phyloP scores from a whole-genome alignment of 2,329 filamentous ascomycete genomes.

The Exophiala viscosa region DNA sequence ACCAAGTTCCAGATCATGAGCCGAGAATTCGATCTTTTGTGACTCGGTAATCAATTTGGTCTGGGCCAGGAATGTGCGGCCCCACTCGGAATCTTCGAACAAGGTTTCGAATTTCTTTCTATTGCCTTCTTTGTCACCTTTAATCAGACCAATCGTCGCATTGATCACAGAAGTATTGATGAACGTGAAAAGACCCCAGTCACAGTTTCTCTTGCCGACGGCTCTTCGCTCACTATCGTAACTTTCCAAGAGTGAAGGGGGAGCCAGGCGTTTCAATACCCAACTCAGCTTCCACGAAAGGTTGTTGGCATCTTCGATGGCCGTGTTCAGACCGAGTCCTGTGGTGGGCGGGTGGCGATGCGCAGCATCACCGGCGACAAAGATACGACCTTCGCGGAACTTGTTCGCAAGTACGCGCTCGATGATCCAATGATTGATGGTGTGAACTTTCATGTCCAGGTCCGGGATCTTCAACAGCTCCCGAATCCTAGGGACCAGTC shows the following conservation, averaged over 20 bases:
- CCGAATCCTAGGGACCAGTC: constrained; percentile 9
- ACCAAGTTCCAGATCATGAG: constrained; percentile 28
- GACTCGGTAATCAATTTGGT: not conserved
- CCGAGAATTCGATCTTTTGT: constrained; percentile 2
- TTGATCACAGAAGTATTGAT: constrained; percentile 21
- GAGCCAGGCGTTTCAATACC: constrained; percentile 30
- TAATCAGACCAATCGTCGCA: constrained; percentile 21
- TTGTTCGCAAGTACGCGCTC: constrained; percentile 18
- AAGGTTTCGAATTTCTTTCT: constrained; percentile 4
- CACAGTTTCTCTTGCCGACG: constrained; percentile 24
- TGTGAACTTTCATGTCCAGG: constrained; percentile 23
- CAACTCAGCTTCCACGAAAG: constrained; percentile 51
- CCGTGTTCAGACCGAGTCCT: constrained; percentile 58
- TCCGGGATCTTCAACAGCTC: constrained; percentile 19
- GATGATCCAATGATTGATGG: constrained; percentile 23
- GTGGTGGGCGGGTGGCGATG: constrained; percentile 55
- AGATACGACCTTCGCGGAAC: constrained; percentile 31
- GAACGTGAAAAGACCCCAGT: constrained; percentile 27
- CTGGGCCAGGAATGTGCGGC: constrained; percentile 5
- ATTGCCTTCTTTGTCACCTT: constrained; percentile 17
- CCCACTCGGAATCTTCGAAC: constrained; percentile 17
- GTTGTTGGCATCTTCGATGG: constrained; percentile 53
- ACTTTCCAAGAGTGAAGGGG: constrained; percentile 33
- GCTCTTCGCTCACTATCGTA: constrained; percentile 41
- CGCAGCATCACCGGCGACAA: constrained; percentile 51